A percentile compares a stretch with the other conserved stretches of the same genome.
Evolutionary conservation across 2,329 filamentous ascomycete species (phyloP).

Genomic region (Aaosphaeria arxii): DNA sequence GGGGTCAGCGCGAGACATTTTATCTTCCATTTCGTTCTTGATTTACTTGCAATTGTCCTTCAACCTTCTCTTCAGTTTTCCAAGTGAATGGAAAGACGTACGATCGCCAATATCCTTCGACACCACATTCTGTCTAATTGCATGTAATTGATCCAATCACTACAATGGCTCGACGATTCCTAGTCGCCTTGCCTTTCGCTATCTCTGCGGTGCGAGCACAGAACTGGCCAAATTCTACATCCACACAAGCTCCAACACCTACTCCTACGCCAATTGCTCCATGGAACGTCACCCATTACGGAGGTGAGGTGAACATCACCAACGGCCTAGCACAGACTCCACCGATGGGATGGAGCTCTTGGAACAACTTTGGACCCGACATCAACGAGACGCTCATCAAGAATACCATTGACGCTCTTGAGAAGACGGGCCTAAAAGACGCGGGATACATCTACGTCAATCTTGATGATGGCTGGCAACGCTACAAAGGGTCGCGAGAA

Average conservation of each 20-base stretch:
- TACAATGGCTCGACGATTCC: conserved; percentile 3
- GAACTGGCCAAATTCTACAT: conserved; percentile 9
- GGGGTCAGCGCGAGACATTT: not conserved
- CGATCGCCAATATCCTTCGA: too few species aligned
- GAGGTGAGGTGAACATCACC: conserved; percentile 15
- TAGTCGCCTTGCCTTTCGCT: not conserved
- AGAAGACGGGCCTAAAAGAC: conserved; percentile 14
- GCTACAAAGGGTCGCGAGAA: conserved; percentile 18
- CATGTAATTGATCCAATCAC: not conserved
- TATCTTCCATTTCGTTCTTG: not conserved
- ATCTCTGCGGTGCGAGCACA: conserved; percentile 9
- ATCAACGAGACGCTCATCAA: conserved; percentile 18
- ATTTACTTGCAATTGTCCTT: not conserved
- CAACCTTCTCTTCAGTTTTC: not conserved
- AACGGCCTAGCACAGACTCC: conserved; percentile 16
- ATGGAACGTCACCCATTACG: conserved; percentile 17
- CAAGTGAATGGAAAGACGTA: too few species aligned
- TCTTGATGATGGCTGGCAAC: conserved; percentile 39
- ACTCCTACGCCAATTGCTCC: conserved; percentile 7
- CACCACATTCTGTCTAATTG: not conserved
- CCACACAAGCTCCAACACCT: conserved; percentile 2
- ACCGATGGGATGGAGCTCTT: conserved; percentile 20
- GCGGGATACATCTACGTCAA: conserved; percentile 20
- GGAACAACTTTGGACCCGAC: conserved; percentile 19
- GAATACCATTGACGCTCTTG: conserved; percentile 14